Base-by-base conservation (phyloP, 2,329 filamentous ascomycete genomes). In the Teratosphaeria nubilosa region DNA sequence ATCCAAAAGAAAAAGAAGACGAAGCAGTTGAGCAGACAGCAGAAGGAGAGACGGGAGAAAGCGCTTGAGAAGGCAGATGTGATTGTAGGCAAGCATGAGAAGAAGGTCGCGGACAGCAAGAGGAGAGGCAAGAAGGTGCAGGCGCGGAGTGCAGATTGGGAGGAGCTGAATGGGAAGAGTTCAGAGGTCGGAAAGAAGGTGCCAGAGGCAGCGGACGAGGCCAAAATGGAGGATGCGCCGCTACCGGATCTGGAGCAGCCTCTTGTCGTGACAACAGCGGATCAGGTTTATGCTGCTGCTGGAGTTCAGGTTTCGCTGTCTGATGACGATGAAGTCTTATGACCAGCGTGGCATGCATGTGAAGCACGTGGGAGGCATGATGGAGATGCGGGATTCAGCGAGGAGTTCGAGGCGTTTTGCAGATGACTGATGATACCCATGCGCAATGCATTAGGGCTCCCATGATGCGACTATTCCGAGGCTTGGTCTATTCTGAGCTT, bases 1-100 rank as follows among this genome's bases (percentile, higher is more conserved):
- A 79, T 92, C 10, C 75, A 76, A 57, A 90, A 88, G 73, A 89
- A 86, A 74, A 68, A 76, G 60, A 87, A 84, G 70, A 74, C 76
- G 60, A 82, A 82, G 66, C 73, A 73, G 22, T 63, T 80, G 64
- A 80, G 77, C 27, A 77, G 79, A 55, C 75, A 78, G 7, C 82
- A 85, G 68, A 75, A 78, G 5, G 64, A 77, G 56, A 76, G 83
- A 50, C 80, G 80, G 54, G 75, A 81, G 62, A 79, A 78, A 65
- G 79, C 77, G 20, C 70, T 84, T 50, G 81, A 83, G 64, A 76
- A 78, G 60, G 83, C 80, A 7, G 81, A 82, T 58, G 73, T 75
- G 16, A 76, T 80, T 37, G 70, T 79, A 60, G 80, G 82, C 60
- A 82, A 79, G 69, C 67, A 79, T 50, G 79, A 82, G 69, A 76